These are phyloP conservation scores for Hypomontagnella submonticulosa DNA, from an alignment of 495 filamentous ascomycete species.

Conservation along the genomic window DNA sequence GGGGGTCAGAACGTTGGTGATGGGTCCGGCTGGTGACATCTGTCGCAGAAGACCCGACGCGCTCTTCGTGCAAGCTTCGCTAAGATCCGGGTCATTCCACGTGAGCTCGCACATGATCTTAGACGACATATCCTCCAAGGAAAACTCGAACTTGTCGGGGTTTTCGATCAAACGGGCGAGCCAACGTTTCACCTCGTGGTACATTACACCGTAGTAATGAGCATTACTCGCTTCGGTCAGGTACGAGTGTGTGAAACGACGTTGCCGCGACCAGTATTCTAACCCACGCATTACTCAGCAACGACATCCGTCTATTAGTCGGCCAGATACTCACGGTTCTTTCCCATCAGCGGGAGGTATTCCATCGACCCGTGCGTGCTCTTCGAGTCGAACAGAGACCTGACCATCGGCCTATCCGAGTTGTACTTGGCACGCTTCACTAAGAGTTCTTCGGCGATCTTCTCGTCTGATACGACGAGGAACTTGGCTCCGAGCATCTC, in stretches of 20 bases:
- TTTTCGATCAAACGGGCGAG: slow-evolving; percentile 50
- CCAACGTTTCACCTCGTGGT: slow-evolving; percentile 56
- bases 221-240: slow-evolving; percentile 53
- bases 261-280: slow-evolving; percentile 57
- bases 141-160: slow-evolving; percentile 52
- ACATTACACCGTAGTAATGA: slow-evolving; percentile 53
- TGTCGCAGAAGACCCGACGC: slow-evolving; percentile 55
- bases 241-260: slow-evolving; percentile 52
- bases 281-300: slow-evolving; percentile 18
- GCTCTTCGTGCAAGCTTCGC: slow-evolving; percentile 50
- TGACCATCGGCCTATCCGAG: slow-evolving; percentile 57
- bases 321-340: slow-evolving; percentile 48
- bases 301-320: not conserved
- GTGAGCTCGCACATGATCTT: slow-evolving; percentile 56
- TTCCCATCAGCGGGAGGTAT: slow-evolving; percentile 56
- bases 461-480: slow-evolving; percentile 63
- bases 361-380: slow-evolving; percentile 53
- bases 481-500: slow-evolving; percentile 60
- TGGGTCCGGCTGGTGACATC: slow-evolving; percentile 58
- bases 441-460: slow-evolving; percentile 63
- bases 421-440: slow-evolving; percentile 60
- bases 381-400: slow-evolving; percentile 57
- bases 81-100: slow-evolving; percentile 52
- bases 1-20: slow-evolving; percentile 56
- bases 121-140: slow-evolving; percentile 55